Evolutionary conservation across 1,284 basidiomycete species (phyloP), one percentile per base, ranked within the genome.

Genomic region (Cryptococcus neoformans): DNA sequence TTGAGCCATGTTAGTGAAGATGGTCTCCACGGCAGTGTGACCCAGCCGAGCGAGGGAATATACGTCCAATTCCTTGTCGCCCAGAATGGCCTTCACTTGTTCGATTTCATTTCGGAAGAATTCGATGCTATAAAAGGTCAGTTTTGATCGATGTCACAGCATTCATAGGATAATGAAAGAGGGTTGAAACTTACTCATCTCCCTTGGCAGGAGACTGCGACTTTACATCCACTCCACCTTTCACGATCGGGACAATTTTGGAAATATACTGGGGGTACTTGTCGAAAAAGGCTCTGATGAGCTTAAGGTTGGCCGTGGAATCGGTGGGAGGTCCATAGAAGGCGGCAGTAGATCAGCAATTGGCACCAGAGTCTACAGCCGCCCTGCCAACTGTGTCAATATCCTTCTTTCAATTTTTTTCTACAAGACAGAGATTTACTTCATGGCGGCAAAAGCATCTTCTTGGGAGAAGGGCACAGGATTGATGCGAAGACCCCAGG

Each of bases 381-480:
- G 75, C 70, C 52, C 71, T 73, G 49, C 10, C 17, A 14, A 16
- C 38, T 51, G 46, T 45, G 35, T 44, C 39, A 59, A 56, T 44
- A 14, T 10, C 9, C 11, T 11, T 21, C 8, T n/a, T 11, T 21
- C 8, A 10, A 34, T 11, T 12, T 7, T 7, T 28, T 12, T 34
- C 38, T 50, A 35, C 21, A 28, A 16, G 17, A n/a, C 11, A 50
- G 11, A 17, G 17, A 17, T 16, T 21, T 37, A 67, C 68, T 83
- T 85, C 78, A 88, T 85, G 5, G 83, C 78, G 41, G 80, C 82
- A 58, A 88, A 87, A 9, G 81, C 81, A 16, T 82, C 76, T 53
- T 84, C 81, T 47, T 87, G 84, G 2, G 79, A n/a, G 73, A 10
- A 78, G 79, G 28, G 62, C 67, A 14, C 80, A 76, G 42, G 61